Evolutionary conservation across 805 yeast species (phyloP), one percentile per base, ranked within the genome.

Genomic region (Wickerhamiella domercqiae): DNA sequence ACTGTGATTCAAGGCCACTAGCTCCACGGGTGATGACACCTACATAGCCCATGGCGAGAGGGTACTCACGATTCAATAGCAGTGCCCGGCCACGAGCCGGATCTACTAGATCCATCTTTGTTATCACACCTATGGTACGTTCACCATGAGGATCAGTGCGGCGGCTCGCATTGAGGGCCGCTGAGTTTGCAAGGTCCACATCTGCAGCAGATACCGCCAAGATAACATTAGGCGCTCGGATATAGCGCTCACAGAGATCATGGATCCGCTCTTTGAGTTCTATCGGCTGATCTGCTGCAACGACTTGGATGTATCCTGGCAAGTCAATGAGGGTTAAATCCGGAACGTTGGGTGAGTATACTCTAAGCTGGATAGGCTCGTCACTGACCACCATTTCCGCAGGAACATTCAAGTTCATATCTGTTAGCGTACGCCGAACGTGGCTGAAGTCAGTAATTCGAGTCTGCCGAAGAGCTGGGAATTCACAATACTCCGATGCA

Each of bases 161-260:
- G 46, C 86, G 77, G 5, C 94, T 78, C 0, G 98, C 96, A 39
- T 93, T 66, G 41, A 90, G 68, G 0, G 98, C 97, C 1, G 95
- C 72, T 22, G 96, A 83, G 56, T 90, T 90, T 0, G 98, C 98
- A 50, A 90, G 64, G 63, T 90, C 99, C 2, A 90, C 99, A 59
- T 90, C 97, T 0, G 98, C 98, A 0, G 98, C 83, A 7, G 94
- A 82, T 19, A 93, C 90, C 0, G 98, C 98, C 49, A 90, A 65
- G 29, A 90, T 90, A 36, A 90, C 82, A 53, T 90, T 90, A 17
- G 99, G 99, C 13, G 78, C 76, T 51, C 79, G 82, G 43, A 90
- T 66, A 53, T 90, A 90, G 54, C 73, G 73, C 47, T 80, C 80
- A 59, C 97, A 90, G 21, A 90, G 63, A 37, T 67, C 72, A 41